Base-by-base conservation (phyloP, 2,329 filamentous ascomycete species). In the Nemania abortiva region DNA sequence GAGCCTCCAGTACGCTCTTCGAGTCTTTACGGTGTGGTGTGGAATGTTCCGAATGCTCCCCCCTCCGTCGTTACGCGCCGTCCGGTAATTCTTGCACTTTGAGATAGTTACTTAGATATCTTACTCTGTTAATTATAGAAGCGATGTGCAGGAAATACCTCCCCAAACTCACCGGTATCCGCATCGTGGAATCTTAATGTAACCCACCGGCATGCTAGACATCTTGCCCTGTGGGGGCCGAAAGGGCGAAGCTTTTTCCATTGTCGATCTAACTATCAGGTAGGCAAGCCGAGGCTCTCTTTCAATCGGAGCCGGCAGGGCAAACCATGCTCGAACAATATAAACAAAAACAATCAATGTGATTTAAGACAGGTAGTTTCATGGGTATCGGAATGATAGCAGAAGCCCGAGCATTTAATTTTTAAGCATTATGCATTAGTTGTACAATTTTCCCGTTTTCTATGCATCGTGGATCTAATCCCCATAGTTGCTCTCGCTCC, bases 401-500 rank as follows among this genome's bases (percentile, higher is more conserved):
- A n/a, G n/a, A 59, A 18, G 3, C 15, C n/a, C 13, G 13, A 31
- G 53, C 22, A 63, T 65, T 63, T 58, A 53, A 2, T 58, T 62
- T 54, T 57, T 57, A n/a, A n/a, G n/a, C n/a, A n/a, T n/a, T n/a
- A n/a, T n/a, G n/a, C n/a, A n/a, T n/a, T n/a, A n/a, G n/a, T n/a
- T n/a, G n/a, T n/a, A n/a, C n/a, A 34, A 9, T n/a, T 2, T 6
- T 47, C 18, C 15, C 42, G 2, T n/a, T n/a, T n/a, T 47, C n/a
- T 22, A 49, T 53, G 55, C 22, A 39, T 66, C 45, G 53, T 53
- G 64, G 27, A 58, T 53, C 24, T 66, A 70, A 31, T 77, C 74
- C 13, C 74, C 79, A 34, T 82, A 81, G 22, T 82, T 79, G 61
- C 78, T 80, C 50, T 79, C 78, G 39, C 78, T 80, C 42, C 62